Conservation (phyloP, 257 asterid genomes). For the Solanum phureja region DNA sequence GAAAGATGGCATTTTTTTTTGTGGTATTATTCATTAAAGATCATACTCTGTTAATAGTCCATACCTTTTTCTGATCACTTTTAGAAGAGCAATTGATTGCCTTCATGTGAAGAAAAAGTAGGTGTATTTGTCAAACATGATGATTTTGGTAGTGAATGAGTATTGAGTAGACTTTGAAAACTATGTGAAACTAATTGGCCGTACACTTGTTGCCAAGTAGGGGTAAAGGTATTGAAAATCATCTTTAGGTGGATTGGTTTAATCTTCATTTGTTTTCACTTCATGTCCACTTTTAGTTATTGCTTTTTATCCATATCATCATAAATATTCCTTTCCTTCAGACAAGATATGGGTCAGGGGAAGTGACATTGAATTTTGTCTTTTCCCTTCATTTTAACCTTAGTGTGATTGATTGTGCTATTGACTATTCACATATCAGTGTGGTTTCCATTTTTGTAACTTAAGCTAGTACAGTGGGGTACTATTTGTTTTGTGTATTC, state of each 20-base stretch:
- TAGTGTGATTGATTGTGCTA: background rate
- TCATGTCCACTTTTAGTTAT: background rate
- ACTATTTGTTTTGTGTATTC: background rate
- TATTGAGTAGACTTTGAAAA: background rate
- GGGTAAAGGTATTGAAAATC: background rate
- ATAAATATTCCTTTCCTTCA: constrained; percentile 1
- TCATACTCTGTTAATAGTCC: background rate
- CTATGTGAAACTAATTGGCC: background rate
- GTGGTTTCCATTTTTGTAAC: background rate
- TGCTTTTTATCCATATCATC: constrained; percentile 12
- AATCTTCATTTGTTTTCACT: constrained; percentile 7
- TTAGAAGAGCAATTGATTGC: background rate
- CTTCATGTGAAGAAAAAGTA: background rate
- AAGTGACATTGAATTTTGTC: background rate
- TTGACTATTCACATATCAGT: background rate
- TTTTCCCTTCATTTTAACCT: background rate
- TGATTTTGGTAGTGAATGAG: background rate
- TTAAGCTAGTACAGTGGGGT: background rate
- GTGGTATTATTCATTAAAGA: background rate
- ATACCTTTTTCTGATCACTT: background rate
- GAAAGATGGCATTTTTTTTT: background rate
- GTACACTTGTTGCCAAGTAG: background rate
- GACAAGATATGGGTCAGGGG: background rate
- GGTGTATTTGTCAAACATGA: background rate
- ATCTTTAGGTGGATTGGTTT: constrained; percentile 5